phyloP scores from a whole-genome alignment of 2,329 filamentous ascomycete species.

The Aureobasidium sp. region DNA sequence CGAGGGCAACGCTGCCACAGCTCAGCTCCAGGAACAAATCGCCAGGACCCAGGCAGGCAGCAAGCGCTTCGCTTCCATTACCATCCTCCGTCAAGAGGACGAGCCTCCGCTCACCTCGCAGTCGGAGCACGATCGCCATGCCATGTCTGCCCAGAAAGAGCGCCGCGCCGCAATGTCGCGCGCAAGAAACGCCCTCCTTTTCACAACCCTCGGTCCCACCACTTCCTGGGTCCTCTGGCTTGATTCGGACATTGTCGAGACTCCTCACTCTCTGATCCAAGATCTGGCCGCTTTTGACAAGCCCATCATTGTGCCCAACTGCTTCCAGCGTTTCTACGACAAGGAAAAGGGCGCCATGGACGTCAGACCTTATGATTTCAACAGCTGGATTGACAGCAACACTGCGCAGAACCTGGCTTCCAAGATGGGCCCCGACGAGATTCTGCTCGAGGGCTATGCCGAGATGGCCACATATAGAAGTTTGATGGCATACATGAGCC shows the following conservation, averaged over 20 bases:
- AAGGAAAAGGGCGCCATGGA: slow-evolving; percentile 64
- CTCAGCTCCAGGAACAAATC: slow-evolving; percentile 76
- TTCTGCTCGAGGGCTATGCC: slow-evolving; percentile 85
- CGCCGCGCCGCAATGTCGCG: slow-evolving; percentile 86
- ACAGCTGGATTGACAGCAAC: slow-evolving; percentile 91
- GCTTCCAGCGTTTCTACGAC: slow-evolving; percentile 73
- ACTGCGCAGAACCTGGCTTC: slow-evolving; percentile 67
- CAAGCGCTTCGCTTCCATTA: slow-evolving; percentile 83
- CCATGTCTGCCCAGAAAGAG: slow-evolving; percentile 80
- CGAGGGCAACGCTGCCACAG: slow-evolving; percentile 82
- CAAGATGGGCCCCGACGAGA: slow-evolving; percentile 84
- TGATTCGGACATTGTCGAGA: slow-evolving; percentile 86
- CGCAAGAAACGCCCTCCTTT: slow-evolving; percentile 87
- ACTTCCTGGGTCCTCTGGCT: slow-evolving; percentile 98
- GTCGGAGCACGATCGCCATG: slow-evolving; percentile 82
- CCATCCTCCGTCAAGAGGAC: slow-evolving; percentile 92
- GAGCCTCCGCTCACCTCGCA: slow-evolving; percentile 75
- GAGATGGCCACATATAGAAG: slow-evolving; percentile 89
- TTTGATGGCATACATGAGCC: slow-evolving; percentile 78
- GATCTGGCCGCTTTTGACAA: slow-evolving; percentile 84
- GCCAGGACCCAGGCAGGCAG: slow-evolving; percentile 77
- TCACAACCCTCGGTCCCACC: slow-evolving; percentile 83
- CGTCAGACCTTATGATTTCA: slow-evolving; percentile 89
- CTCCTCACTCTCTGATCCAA: slow-evolving; percentile 76
- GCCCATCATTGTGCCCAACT: slow-evolving; percentile 90